Conservation (phyloP, 2,329 filamentous ascomycete species). For the Ophiostoma ulmi region DNA sequence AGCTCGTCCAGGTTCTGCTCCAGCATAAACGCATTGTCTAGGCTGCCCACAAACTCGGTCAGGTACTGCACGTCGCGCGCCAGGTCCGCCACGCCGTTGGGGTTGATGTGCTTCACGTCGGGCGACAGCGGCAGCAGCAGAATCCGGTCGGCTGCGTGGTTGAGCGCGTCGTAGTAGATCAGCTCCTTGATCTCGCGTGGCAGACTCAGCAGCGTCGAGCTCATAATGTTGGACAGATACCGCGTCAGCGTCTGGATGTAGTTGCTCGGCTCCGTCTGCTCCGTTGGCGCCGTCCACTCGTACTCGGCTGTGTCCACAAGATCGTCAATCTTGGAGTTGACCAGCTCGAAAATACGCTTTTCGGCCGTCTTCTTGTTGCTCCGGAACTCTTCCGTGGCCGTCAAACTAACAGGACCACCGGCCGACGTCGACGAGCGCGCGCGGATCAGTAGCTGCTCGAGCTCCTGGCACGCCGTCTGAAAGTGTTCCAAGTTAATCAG, state of each 20-base stretch:
- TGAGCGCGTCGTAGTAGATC: conserved; percentile 94
- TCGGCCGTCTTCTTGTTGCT: conserved; percentile 93
- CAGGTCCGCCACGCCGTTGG: conserved; percentile 74
- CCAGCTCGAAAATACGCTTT: conserved; percentile 95
- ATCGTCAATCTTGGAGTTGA: conserved; percentile 98
- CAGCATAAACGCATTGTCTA: conserved; percentile 80
- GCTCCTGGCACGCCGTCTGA: conserved; percentile 82
- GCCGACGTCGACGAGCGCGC: conserved; percentile 77
- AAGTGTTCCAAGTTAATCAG: conserved; percentile 97
- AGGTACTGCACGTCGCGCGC: conserved; percentile 80
- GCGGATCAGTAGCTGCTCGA: conserved; percentile 79
- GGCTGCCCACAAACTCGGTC: conserved; percentile 75
- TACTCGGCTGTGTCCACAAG: conserved; percentile 96
- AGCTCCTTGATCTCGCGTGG: conserved; percentile 94
- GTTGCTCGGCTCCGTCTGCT: conserved; percentile 70
- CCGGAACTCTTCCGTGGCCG: conserved; percentile 79
- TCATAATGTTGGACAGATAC: conserved; percentile 95
- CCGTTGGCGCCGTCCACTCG: conserved; percentile 65
- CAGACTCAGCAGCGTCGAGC: conserved; percentile 84
- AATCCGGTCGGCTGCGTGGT: conserved; percentile 82
- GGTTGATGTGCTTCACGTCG: conserved; percentile 79
- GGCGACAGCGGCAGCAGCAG: conserved; percentile 71
- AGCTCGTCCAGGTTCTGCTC: conserved; percentile 87
- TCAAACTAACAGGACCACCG: conserved; percentile 71
- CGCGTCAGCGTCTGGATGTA: conserved; percentile 95